phyloP scores from a whole-genome alignment of 2,329 filamentous ascomycete genomes.

The Neonectria faginata region DNA sequence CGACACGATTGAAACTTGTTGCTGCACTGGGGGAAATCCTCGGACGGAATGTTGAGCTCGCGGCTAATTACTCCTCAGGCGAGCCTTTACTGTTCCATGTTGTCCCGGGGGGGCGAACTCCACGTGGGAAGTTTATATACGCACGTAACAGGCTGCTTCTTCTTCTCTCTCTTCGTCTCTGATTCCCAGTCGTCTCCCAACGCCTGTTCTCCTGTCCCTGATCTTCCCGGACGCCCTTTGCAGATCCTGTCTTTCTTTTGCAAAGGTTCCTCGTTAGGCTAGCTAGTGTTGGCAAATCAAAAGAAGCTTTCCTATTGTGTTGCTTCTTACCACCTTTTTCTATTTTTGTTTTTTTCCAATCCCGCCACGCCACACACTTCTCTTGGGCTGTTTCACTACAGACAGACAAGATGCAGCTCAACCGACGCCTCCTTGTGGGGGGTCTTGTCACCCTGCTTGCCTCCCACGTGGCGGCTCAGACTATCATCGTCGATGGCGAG shows the following conservation, averaged over 20 bases:
- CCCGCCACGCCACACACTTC: background rate
- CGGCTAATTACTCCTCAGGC: background rate
- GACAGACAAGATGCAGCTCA: slow-evolving; percentile 31
- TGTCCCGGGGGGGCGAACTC: background rate
- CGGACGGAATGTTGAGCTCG: background rate
- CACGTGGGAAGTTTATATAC: slow-evolving; percentile 1
- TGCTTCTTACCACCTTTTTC: background rate
- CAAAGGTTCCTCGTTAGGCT: background rate
- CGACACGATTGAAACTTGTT: background rate
- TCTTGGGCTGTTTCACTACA: background rate
- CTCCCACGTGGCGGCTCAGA: slow-evolving; percentile 26
- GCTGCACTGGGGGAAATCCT: background rate
- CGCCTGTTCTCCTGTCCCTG: slow-evolving; percentile 3
- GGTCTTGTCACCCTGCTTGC: slow-evolving; percentile 21
- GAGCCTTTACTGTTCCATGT: no score
- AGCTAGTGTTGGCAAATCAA: background rate
- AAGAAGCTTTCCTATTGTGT: background rate
- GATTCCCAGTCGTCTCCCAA: background rate
- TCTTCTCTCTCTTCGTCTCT: background rate
- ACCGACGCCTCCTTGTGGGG: slow-evolving; percentile 15
- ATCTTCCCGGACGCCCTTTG: background rate
- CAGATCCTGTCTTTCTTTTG: background rate
- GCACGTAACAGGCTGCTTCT: background rate
- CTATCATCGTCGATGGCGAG: slow-evolving; percentile 32
- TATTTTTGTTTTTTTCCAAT: background rate